These are phyloP conservation scores for Sphagnum tenellum DNA, from an alignment of 225 moss, liverwort and hornwort species.

Conservation along the genomic window DNA sequence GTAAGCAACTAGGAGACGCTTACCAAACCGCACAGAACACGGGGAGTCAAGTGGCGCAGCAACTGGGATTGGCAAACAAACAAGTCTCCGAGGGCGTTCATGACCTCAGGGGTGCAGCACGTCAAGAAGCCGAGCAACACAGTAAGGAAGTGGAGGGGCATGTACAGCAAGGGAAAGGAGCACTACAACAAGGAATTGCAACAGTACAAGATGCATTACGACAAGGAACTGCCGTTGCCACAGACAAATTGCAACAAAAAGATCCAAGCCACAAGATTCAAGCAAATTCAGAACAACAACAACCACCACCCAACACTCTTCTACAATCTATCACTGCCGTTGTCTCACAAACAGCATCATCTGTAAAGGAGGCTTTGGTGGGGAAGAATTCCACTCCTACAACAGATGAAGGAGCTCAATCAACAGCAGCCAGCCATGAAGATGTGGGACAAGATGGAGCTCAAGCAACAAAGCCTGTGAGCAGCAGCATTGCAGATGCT, in stretches of 20 bases:
- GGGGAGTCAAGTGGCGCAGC: conserved; percentile 7
- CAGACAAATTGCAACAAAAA: conserved; percentile 22
- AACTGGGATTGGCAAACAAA: conserved; percentile 3
- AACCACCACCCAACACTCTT: conserved; percentile 15
- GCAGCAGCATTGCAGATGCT: conserved; percentile 30
- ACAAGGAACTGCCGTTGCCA: conserved; percentile 24
- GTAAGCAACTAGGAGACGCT: conserved; percentile 13
- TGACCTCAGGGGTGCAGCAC: conserved; percentile 14
- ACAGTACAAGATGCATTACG: conserved; percentile 30
- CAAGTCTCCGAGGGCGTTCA: conserved; percentile 9
- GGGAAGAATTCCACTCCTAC: conserved; percentile 4
- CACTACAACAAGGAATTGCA: conserved; percentile 25
- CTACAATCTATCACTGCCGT: conserved; percentile 26
- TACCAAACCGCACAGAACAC: conserved; percentile 5
- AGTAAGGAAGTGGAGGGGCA: conserved; percentile 14
- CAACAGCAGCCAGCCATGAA: conserved; percentile 3
- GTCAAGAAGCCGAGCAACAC: conserved; percentile 19
- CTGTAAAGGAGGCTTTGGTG: conserved; percentile 25
- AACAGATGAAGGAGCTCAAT: too few species aligned
- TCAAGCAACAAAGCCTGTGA: conserved; percentile 25
- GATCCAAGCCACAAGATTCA: background rate
- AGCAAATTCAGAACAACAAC: background rate
- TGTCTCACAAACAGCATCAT: conserved; percentile 23
- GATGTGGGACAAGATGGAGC: conserved; percentile 5
- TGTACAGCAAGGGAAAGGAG: conserved; percentile 22